Evolutionary conservation across 768 basidiomycete genomes (phyloP).

Genomic region (Naganishia kalamii): DNA sequence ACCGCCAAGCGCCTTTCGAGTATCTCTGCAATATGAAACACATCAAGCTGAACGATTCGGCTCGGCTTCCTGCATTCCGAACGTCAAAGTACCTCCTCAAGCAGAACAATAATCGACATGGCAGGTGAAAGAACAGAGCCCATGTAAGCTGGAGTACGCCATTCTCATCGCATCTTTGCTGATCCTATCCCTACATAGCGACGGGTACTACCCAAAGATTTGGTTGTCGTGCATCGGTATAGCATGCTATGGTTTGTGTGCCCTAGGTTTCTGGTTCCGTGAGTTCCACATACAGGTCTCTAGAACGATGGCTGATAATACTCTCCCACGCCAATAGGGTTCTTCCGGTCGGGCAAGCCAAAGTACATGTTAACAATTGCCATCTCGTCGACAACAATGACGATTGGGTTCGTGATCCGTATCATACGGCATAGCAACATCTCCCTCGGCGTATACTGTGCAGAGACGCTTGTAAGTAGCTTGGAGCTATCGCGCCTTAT

Average conservation of each 20-base stretch:
- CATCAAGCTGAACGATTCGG: no score
- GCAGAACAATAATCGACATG: not conserved
- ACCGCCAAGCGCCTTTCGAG: no score
- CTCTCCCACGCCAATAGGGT: not conserved
- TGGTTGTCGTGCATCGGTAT: constrained; percentile 14
- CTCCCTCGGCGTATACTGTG: constrained; percentile 38
- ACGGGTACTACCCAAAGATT: constrained; percentile 12
- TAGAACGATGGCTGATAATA: not conserved
- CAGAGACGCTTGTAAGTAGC: constrained; percentile 31
- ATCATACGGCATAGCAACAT: constrained; percentile 34
- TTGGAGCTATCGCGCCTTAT: not conserved
- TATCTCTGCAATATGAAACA: no score
- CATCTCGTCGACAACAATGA: constrained; percentile 25
- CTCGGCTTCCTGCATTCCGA: no score
- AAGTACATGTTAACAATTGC: constrained; percentile 14
- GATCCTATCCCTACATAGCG: not conserved
- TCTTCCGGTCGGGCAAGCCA: constrained; percentile 2
- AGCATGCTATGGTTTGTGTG: constrained; percentile 1
- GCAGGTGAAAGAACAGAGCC: not conserved
- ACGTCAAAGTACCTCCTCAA: no score
- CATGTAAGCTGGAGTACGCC: not conserved
- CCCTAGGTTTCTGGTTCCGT: not conserved
- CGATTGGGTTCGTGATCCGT: constrained; percentile 38
- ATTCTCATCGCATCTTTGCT: not conserved
- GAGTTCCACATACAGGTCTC: not conserved